Evolutionary conservation across 495 filamentous ascomycete genomes (phyloP).

Genomic region (Neurospora hispaniola): DNA sequence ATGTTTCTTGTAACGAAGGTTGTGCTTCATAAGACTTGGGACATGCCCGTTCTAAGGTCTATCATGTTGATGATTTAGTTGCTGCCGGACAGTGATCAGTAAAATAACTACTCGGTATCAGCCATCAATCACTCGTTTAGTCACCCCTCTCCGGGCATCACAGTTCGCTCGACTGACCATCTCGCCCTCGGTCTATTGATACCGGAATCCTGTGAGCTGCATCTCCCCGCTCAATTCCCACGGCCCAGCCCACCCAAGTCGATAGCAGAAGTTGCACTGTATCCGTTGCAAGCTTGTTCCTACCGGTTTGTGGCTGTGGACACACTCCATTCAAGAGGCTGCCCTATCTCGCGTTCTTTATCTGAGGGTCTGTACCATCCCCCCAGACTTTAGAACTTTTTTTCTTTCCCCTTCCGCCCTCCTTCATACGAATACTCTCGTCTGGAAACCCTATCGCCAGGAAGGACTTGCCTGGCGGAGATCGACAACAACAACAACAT

Average conservation of each 20-base stretch:
- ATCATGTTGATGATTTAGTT: background rate
- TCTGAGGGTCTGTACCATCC: background rate
- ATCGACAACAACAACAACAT: background rate
- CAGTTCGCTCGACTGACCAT: background rate
- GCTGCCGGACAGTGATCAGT: background rate
- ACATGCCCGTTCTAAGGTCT: background rate
- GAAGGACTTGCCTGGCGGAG: background rate
- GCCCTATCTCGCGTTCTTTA: background rate
- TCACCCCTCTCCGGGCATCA: background rate
- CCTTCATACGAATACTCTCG: background rate
- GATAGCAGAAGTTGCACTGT: background rate
- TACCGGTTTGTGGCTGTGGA: background rate
- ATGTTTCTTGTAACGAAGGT: background rate
- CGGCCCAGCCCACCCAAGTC: background rate
- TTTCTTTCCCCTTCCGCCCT: background rate
- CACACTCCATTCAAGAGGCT: background rate
- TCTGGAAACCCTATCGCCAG: background rate
- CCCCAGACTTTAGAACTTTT: background rate
- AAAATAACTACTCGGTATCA: background rate
- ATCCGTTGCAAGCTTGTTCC: background rate
- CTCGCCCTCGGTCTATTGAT: background rate
- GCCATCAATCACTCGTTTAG: background rate
- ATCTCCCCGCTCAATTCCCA: background rate
- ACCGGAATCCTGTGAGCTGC: background rate
- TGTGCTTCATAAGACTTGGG: background rate